Percentiles rank a stretch among this genome's conserved stretches.
Conservation (phyloP, 2,329 filamentous ascomycete species). For the Ceratocystis huliohia region DNA sequence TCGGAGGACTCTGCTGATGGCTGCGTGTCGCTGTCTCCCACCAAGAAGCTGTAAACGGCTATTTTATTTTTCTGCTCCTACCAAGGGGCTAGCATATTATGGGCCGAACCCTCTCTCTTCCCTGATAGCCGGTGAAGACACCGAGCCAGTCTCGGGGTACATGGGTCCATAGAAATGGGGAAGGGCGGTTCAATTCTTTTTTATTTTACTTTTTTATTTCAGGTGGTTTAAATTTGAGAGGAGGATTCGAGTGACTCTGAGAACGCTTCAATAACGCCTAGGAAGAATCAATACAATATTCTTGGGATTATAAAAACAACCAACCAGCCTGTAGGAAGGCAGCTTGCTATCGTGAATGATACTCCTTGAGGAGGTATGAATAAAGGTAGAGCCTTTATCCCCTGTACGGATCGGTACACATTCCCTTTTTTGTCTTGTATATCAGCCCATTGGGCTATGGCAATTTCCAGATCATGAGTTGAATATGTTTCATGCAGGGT, state of each 20-base stretch:
- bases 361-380: background rate
- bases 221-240: background rate
- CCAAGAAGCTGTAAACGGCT: conserved; percentile 15
- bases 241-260: background rate
- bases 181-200: background rate
- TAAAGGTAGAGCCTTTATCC: too few species aligned
- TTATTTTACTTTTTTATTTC: background rate
- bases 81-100: background rate
- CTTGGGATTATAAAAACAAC: background rate
- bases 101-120: background rate
- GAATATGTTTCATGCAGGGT: background rate
- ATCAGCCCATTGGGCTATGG: background rate
- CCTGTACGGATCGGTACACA: background rate
- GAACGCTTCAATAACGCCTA: background rate
- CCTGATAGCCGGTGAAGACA: background rate
- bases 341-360: background rate
- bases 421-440: too few species aligned
- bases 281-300: conserved; percentile 1
- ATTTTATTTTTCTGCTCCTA: background rate
- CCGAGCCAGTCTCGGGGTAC: background rate
- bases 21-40: conserved; percentile 30
- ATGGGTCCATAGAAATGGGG: too few species aligned
- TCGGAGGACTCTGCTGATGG: conserved; percentile 36
- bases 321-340: background rate
- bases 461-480: background rate